A percentile compares a stretch with the other conserved stretches of the same genome.
Conservation (phyloP, 805 yeast genomes). For the Metschnikowia amazonensis region DNA sequence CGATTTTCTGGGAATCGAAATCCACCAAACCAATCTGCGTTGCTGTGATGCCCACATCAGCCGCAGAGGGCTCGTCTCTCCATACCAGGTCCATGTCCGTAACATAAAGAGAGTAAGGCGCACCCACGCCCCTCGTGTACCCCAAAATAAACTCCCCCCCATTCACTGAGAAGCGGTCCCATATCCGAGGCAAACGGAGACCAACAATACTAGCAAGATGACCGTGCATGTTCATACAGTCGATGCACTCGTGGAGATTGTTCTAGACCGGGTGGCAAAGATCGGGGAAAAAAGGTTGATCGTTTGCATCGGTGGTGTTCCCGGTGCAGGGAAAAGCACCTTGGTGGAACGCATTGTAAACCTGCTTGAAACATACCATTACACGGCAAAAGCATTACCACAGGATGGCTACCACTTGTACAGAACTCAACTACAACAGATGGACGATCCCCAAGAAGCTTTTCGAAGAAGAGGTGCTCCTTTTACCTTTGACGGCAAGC, state of each 20-base stretch:
- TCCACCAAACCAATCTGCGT: slow-evolving; percentile 27
- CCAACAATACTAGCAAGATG: slow-evolving; percentile 6
- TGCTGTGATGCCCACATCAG: slow-evolving; percentile 19
- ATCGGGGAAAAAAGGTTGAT: slow-evolving; percentile 37
- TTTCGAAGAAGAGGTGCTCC: slow-evolving; percentile 77
- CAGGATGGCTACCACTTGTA: slow-evolving; percentile 42
- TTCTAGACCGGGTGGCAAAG: slow-evolving; percentile 4
- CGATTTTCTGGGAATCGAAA: slow-evolving; percentile 17
- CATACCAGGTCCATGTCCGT: slow-evolving; percentile 29
- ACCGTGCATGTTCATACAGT: slow-evolving; percentile 9
- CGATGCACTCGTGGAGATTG: slow-evolving; percentile 10
- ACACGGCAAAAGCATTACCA: slow-evolving; percentile 26
- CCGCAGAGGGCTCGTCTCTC: slow-evolving; percentile 20
- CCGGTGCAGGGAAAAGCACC: slow-evolving; percentile 85
- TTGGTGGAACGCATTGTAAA: slow-evolving; percentile 47
- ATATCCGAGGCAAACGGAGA: slow-evolving; percentile 7
- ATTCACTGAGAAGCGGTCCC: slow-evolving; percentile 9
- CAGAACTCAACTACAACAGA: slow-evolving; percentile 28
- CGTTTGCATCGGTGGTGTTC: slow-evolving; percentile 67
- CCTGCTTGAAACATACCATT: slow-evolving; percentile 17
- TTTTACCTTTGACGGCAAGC: slow-evolving; percentile 67
- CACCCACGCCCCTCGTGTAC: slow-evolving; percentile 7
- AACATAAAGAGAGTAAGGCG: slow-evolving; percentile 24
- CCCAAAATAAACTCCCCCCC: slow-evolving; percentile 13
- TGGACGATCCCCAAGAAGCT: slow-evolving; percentile 57